Percentiles rank a stretch among this genome's conserved stretches.
These are phyloP conservation scores for Suillus luteus DNA, from an alignment of 768 basidiomycete genomes.

Conservation along the genomic window DNA sequence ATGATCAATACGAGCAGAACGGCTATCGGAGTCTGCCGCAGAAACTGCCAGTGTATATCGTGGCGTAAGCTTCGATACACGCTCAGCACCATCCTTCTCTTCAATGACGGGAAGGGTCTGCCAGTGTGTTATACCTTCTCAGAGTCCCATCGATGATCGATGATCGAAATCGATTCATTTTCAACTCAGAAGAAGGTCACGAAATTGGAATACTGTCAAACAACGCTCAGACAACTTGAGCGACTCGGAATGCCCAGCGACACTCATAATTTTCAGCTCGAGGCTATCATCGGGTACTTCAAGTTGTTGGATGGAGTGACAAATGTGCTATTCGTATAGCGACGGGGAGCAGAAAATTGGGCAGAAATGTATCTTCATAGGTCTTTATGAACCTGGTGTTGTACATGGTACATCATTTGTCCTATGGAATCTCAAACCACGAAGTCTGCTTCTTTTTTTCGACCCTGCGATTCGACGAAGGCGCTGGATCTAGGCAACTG, in stretches of 20 bases:
- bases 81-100: no score
- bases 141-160: no score
- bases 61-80: no score
- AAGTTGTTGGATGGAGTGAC: constrained; percentile 9
- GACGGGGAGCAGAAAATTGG: constrained; percentile 9
- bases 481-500: background rate
- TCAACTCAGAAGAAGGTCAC: constrained; percentile 5
- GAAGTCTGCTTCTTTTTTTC: background rate
- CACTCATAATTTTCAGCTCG: constrained; percentile 10
- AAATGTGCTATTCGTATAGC: constrained; percentile 12
- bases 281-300: constrained; percentile 3
- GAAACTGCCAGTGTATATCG: no score
- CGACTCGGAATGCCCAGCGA: constrained; percentile 3
- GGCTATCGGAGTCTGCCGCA: no score
- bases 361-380: constrained; percentile 3
- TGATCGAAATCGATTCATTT: constrained; percentile 7
- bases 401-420: constrained; percentile 2
- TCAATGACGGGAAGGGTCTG: no score
- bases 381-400: no score
- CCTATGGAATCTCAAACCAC: background rate
- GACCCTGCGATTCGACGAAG: background rate
- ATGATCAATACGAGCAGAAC: no score
- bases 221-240: background rate
- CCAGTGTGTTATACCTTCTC: no score
- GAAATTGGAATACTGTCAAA: background rate